Conservation (phyloP, 2,329 filamentous ascomycete species). For the Lasiodiplodia theobromae region DNA sequence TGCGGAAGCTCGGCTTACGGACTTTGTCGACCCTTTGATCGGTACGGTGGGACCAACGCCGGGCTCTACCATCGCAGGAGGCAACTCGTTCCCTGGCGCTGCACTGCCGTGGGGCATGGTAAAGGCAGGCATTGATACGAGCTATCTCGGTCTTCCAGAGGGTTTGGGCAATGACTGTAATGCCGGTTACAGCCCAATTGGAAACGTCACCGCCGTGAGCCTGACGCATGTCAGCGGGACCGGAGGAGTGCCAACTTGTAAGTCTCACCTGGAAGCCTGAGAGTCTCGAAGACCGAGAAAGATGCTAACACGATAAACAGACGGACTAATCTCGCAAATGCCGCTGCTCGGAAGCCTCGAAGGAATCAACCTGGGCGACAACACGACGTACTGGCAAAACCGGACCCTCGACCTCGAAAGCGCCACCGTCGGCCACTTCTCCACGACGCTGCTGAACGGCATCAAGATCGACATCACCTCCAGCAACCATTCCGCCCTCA, state of each 20-base stretch:
- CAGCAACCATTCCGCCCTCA: slow-evolving; percentile 46
- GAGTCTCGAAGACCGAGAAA: not conserved
- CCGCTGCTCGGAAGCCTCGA: slow-evolving; percentile 48
- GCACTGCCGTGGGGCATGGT: slow-evolving; percentile 50
- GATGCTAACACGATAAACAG: slow-evolving; percentile 38
- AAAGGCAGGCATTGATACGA: slow-evolving; percentile 50
- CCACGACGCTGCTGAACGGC: slow-evolving; percentile 44
- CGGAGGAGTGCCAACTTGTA: slow-evolving; percentile 23
- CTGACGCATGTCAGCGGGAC: slow-evolving; percentile 48
- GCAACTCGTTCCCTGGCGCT: slow-evolving; percentile 50
- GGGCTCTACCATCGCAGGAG: slow-evolving; percentile 49
- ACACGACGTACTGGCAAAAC: slow-evolving; percentile 51
- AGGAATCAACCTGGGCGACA: slow-evolving; percentile 52
- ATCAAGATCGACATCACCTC: slow-evolving; percentile 46
- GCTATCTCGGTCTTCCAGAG: slow-evolving; percentile 36
- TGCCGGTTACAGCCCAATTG: slow-evolving; percentile 51
- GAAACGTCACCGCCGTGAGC: slow-evolving; percentile 49
- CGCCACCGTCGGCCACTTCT: slow-evolving; percentile 48
- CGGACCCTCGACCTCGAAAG: slow-evolving; percentile 40
- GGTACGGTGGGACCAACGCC: slow-evolving; percentile 55
- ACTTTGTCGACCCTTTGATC: slow-evolving; percentile 54
- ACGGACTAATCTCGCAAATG: slow-evolving; percentile 52
- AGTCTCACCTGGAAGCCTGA: slow-evolving; percentile 4
- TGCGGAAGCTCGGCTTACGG: slow-evolving; percentile 34
- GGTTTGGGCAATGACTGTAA: slow-evolving; percentile 47